A percentile compares a stretch with the other conserved stretches of the same genome.
phyloP scores from a whole-genome alignment of 805 yeast genomes.

The Clavispora carvajalis region DNA sequence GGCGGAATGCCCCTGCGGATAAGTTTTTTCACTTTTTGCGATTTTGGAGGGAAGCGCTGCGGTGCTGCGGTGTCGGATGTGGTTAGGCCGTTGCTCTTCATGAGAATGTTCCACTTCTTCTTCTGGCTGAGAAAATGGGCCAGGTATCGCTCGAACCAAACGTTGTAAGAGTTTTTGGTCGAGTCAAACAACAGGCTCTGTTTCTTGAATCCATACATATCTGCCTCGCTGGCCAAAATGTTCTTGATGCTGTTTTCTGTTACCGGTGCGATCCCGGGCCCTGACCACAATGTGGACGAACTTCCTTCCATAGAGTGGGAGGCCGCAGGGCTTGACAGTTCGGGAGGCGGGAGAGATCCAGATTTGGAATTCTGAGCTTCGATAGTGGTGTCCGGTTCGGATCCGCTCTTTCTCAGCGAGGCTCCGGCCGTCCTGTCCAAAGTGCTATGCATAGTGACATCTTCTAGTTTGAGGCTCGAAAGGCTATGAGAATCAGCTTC shows the following conservation, averaged over 20 bases:
- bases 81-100: conserved; percentile 64
- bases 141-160: conserved; percentile 71
- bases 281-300: background rate
- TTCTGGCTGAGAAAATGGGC: conserved; percentile 60
- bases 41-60: conserved; percentile 66
- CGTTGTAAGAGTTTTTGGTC: conserved; percentile 53
- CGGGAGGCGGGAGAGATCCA: too few relatives aligned
- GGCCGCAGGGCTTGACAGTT: too few relatives aligned
- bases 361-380: background rate
- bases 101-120: conserved; percentile 66
- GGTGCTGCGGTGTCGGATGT: conserved; percentile 37
- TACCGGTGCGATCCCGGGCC: conserved; percentile 4
- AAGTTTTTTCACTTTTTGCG: conserved; percentile 73
- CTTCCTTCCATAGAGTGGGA: too few relatives aligned
- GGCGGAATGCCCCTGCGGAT: conserved; percentile 93
- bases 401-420: background rate
- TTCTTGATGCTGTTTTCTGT: conserved; percentile 3
- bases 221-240: conserved; percentile 26
- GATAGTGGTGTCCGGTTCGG: background rate
- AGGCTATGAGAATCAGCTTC: background rate
- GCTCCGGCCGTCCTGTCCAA: background rate
- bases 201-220: conserved; percentile 86
- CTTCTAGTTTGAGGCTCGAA: background rate
- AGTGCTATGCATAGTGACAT: background rate
- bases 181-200: conserved; percentile 43